Percentiles rank a stretch among this genome's conserved stretches.
Conservation (phyloP, 1,139 yeast genomes). For the Geotrichum siamense region DNA sequence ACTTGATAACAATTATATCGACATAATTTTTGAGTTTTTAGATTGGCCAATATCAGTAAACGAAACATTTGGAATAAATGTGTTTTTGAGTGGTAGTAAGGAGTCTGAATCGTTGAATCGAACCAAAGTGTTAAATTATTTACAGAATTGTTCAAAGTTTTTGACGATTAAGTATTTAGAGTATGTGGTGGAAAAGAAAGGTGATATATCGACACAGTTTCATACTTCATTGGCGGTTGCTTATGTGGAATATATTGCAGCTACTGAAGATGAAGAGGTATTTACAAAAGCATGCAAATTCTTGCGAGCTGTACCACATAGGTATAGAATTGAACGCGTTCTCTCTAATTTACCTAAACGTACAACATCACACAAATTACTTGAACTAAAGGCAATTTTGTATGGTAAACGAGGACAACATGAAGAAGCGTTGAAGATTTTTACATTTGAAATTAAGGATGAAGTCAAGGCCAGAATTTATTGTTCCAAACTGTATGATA, state of each 20-base stretch:
- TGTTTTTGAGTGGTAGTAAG: conserved; percentile 63
- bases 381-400: conserved; percentile 49
- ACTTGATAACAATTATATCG: conserved; percentile 45
- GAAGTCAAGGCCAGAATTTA: conserved; percentile 50
- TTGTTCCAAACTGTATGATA: conserved; percentile 47
- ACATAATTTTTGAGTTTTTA: conserved; percentile 53
- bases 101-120: conserved; percentile 57
- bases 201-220: conserved; percentile 41
- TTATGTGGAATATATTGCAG: conserved; percentile 42
- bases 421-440: conserved; percentile 55
- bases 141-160: conserved; percentile 27
- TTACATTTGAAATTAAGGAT: conserved; percentile 53
- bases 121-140: conserved; percentile 46
- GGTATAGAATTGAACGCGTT: conserved; percentile 35
- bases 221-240: conserved; percentile 51
- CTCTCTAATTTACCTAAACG: conserved; percentile 28
- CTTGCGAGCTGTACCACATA: conserved; percentile 24
- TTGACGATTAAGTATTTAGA: conserved; percentile 56
- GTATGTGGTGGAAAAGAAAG: conserved; percentile 43
- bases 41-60: conserved; percentile 47
- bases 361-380: conserved; percentile 20
- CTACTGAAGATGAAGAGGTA: conserved; percentile 14
- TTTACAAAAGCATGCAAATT: conserved; percentile 28
- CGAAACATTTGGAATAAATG: conserved; percentile 39
- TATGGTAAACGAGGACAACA: conserved; percentile 57